These are phyloP conservation scores for Chrysoporthe puriensis DNA, from an alignment of 2,329 filamentous ascomycete species.

Conservation along the genomic window DNA sequence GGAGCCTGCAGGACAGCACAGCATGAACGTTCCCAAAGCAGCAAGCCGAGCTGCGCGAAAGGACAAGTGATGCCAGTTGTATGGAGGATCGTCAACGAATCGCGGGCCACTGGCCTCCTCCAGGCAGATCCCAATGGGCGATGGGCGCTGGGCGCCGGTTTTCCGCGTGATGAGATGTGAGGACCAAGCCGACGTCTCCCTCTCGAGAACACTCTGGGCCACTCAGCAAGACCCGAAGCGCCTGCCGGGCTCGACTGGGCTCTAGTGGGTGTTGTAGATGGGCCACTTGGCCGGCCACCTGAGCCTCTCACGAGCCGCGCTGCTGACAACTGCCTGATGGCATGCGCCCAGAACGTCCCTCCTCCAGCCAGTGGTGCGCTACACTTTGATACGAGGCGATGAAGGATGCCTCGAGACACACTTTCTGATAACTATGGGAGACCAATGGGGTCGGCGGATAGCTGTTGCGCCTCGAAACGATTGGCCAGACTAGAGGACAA, in stretches of 20 bases:
- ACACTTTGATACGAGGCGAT: background rate
- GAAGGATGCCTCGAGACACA: background rate
- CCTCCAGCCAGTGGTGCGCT: background rate
- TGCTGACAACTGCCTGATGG: constrained; percentile 3
- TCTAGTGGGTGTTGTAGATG: background rate
- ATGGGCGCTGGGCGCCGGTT: background rate
- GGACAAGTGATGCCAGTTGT: background rate
- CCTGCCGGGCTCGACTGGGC: background rate
- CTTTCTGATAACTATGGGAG: background rate
- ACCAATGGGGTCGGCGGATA: background rate
- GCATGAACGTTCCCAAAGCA: background rate
- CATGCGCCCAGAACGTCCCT: background rate
- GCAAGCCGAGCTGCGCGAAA: background rate
- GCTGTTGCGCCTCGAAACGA: background rate
- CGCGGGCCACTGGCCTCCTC: background rate
- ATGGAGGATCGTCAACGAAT: background rate
- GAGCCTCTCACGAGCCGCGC: background rate
- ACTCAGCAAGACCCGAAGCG: background rate
- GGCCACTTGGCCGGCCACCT: constrained; percentile 6
- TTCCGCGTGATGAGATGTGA: background rate
- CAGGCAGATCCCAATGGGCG: background rate
- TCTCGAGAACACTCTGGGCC: background rate
- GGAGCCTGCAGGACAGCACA: constrained; percentile 3
- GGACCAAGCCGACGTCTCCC: background rate
- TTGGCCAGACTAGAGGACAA: background rate